Base-by-base conservation (phyloP, 2,329 filamentous ascomycete genomes). In the Aspergillus alliaceus region DNA sequence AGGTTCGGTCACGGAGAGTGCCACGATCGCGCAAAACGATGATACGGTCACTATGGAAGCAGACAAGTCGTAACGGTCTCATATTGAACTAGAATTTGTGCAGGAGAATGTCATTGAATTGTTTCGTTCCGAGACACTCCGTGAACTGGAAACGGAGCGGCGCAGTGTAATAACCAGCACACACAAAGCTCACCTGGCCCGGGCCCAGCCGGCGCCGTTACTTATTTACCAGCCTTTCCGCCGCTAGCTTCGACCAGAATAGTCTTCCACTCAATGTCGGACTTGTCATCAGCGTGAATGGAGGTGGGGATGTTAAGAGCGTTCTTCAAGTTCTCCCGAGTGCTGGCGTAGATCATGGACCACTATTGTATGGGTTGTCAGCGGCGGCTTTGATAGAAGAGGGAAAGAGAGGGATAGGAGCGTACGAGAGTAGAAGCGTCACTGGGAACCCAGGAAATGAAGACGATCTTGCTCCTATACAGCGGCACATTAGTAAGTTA, bases 291-390 rank as follows among this genome's bases (percentile, higher is more conserved):
- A 39, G 75, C 75, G 63, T 77, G 75, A 64, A 77, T 72, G 61
- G 72, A 75, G 62, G 56, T 67, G 60, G 65, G 63, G 54, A 76
- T 72, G 69, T 78, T 79, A 42, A 81, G 73, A 18, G 79, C 76
- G 61, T 77, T 79, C 72, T 81, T 81, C 62, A 81, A 65, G 57
- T 71, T 72, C 66, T 80, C 77, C 53, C 77, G 75, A 49, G 77
- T 80, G 63, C 77, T 79, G 64, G 79, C 78, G 70, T 81, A 81
- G 56, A 80, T 74, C 79, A 81, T 81, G 61, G 77, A 78, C 71
- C 73, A 76, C 76, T 78, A 34, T 35, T 32, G 32, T 27, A 34
- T 29, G 27, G 22, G 29, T 9, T 40, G 55, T 72, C 61, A 69
- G 60, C 50, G 46, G 51, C 46, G 50, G 46, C 14, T 48, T 53